These are phyloP conservation scores for Beta macrorhiza DNA, from an alignment of 179 eudicot species.

Conservation along the genomic window DNA sequence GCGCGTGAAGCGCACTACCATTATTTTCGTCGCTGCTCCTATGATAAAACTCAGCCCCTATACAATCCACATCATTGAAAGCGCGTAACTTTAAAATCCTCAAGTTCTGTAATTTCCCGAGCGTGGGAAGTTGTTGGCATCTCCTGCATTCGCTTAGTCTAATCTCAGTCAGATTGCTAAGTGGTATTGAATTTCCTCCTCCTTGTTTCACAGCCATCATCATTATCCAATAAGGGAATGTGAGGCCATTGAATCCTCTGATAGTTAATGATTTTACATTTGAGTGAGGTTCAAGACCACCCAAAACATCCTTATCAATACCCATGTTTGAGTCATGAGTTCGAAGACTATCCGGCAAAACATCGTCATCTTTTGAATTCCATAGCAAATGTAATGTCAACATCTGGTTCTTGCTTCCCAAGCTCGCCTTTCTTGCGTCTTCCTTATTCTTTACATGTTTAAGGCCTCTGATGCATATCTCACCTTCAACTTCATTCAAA, in stretches of 20 bases:
- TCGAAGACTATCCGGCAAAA: no score
- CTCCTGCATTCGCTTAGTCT: conserved; percentile 7
- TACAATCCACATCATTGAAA: background rate
- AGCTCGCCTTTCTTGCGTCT: conserved; percentile 2
- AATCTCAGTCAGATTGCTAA: conserved; percentile 13
- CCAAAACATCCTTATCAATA: conserved; percentile 14
- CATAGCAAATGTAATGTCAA: background rate
- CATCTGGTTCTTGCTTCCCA: background rate
- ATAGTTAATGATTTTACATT: background rate
- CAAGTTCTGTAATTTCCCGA: conserved; percentile 9
- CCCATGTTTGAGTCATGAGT: no score
- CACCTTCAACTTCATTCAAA: background rate
- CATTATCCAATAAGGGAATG: conserved; percentile 9
- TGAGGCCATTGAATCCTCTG: background rate
- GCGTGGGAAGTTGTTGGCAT: conserved; percentile 18
- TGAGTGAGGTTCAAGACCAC: conserved; percentile 20
- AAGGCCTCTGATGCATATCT: background rate
- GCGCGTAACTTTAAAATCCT: background rate
- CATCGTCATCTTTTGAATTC: background rate
- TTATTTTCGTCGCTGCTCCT: background rate
- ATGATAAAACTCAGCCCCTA: background rate
- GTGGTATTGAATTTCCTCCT: background rate
- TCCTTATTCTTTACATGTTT: conserved; percentile 10
- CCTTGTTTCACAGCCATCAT: conserved; percentile 12
- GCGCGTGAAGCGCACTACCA: no score